Base-by-base conservation (phyloP, 176 grass and related monocot genomes). In the Oryza punctata region DNA sequence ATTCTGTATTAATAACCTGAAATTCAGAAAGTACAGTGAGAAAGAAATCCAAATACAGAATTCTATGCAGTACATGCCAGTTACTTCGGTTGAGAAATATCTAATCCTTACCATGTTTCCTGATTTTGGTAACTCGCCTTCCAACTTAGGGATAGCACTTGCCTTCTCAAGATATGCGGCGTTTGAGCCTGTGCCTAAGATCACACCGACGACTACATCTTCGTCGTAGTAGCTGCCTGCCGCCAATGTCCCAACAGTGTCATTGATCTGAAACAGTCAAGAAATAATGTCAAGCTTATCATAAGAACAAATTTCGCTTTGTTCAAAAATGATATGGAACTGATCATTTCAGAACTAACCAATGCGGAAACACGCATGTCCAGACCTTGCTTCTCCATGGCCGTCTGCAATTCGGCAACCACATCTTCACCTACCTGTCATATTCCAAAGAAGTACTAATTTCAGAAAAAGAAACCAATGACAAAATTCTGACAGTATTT, bases 241-340 rank as follows among this genome's bases (percentile, higher is more conserved):
- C 13, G 92, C 92, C 70, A 98, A 24, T 63, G 92, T 98, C 76
- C 95, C 92, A 2, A 98, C 90, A 0, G 95, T 89, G 18, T 98
- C 95, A n/a, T 98, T 98, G 45, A 94, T 84, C 95, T 98, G 52
- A 72, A 78, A 13, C 54, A 70, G 81, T 75, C 7, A 57, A 88
- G 10, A 73, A 0, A 7, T n/a, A 41, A 71, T 78, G 63, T 87
- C 45, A 74, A 10, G 26, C 67, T 63, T 41, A 79, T 28, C 19
- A 38, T 52, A 68, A 41, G 32, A 11, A 50, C 18, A 18, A 2
- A 30, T 24, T 70, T 12, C 70, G 15, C 26, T 66, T 66, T 79
- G 5, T 21, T 63, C 67, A 21, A 63, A 3, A 69, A 4, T 11
- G 21, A 35, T 7, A 59, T 9, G 35, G 43, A 23, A 67, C 10